Conservation (phyloP, 495 filamentous ascomycete genomes). For the Penicillium paxilli region DNA sequence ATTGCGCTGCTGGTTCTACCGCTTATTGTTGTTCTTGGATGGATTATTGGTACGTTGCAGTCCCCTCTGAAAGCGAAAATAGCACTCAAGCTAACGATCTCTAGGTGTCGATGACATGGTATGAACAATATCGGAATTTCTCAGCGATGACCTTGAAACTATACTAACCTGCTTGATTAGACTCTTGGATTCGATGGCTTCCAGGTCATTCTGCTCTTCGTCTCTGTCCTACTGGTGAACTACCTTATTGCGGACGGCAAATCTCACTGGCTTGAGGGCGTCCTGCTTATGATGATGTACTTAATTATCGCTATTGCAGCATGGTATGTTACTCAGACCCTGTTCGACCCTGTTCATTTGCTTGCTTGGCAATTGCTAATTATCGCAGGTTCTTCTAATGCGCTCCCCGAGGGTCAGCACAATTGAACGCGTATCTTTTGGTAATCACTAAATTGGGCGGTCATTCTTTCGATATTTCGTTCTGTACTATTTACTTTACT, state of each 20-base stretch:
- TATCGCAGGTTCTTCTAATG: slow-evolving; percentile 5
- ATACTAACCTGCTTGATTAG: slow-evolving; percentile 44
- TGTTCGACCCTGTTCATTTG: background rate
- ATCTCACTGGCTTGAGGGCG: slow-evolving; percentile 70
- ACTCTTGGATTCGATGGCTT: slow-evolving; percentile 79
- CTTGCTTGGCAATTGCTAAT: background rate
- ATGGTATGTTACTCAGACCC: slow-evolving; percentile 36
- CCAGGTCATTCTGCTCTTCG: slow-evolving; percentile 78
- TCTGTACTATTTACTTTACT: slow-evolving; percentile 2
- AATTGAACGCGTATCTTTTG: slow-evolving; percentile 1
- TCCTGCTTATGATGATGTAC: slow-evolving; percentile 72
- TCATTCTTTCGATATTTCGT: background rate
- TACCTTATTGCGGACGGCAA: slow-evolving; percentile 71
- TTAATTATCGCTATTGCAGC: slow-evolving; percentile 66
- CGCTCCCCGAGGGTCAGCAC: background rate
- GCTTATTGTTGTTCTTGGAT: slow-evolving; percentile 75
- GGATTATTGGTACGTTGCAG: slow-evolving; percentile 63
- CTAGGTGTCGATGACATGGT: slow-evolving; percentile 40
- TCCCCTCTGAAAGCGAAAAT: background rate
- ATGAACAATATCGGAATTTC: too few species aligned
- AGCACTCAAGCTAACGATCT: slow-evolving; percentile 9
- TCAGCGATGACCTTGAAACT: background rate
- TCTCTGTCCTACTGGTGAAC: slow-evolving; percentile 71
- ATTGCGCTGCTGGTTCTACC: slow-evolving; percentile 80
- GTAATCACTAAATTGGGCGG: background rate